Base-by-base conservation (phyloP, 164 flowering plant genomes). In the Santalum album region DNA sequence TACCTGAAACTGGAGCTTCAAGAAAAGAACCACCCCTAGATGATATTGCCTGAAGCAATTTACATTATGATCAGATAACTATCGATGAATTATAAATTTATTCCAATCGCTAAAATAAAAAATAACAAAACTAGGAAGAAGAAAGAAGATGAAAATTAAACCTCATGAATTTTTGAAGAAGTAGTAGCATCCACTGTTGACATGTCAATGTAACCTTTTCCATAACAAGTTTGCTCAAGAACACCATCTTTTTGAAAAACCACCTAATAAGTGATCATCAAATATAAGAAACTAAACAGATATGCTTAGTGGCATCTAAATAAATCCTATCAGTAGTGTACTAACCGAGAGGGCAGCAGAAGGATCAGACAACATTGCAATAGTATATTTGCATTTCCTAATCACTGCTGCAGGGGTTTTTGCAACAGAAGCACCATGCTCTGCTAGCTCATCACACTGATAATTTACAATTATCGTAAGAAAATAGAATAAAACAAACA, bases 1-100 rank as follows among this genome's bases (percentile, higher is more conserved):
- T 92, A 51, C 98, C 98, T 27, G 96, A 92, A 38, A 92, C 98
- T 26, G 98, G 98, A 72, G 86, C 98, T 75, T 92, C 98, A 54
- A 92, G 86, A 68, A 88, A 92, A 59, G 7, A 26, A 27, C 90
- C 96, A 46, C 95, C 91, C 64, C 80, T 88, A 57, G 80, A 59
- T 29, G 69, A 64, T 51, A 92, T 74, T 51, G 83, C 99, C 99
- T 89, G 71, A 1, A 63, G 27, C 58, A 49, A 61, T 49, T 24
- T 29, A 17, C 1, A 29, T 29, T 29, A 29, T 9, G 9, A 29
- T 29, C 34, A 29, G 34, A 3, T 9, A 29, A 3, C 34, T 29
- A 29, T 4, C 34, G 9, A n/a, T n/a, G n/a, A n/a, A n/a, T n/a
- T n/a, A n/a, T n/a, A n/a, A n/a, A n/a, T n/a, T n/a, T n/a, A n/a